phyloP scores from a whole-genome alignment of 139 green algal genomes.

The Tetratostichococcus sp. region DNA sequence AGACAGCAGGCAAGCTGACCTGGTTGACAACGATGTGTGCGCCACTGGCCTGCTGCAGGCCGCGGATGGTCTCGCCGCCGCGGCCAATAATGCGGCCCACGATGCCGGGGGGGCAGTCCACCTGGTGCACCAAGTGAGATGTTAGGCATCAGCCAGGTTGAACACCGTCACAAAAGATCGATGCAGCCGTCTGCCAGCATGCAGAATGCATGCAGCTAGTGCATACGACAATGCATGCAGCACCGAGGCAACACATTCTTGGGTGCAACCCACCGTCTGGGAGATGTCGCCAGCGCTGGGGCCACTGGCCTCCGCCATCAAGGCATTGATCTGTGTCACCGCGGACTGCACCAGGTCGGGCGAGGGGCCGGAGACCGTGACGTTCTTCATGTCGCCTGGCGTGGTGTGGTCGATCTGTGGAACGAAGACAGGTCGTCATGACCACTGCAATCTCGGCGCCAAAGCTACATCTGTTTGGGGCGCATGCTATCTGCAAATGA shows the following conservation, averaged over 20 bases:
- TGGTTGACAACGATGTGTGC: constrained; percentile 67
- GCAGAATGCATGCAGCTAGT: too few relatives aligned
- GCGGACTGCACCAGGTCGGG: constrained; percentile 35
- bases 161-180: too few relatives aligned
- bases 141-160: too few relatives aligned
- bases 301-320: constrained; percentile 4
- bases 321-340: constrained; percentile 30
- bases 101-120: constrained; percentile 74
- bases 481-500: too few relatives aligned
- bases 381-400: constrained; percentile 59
- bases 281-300: constrained; percentile 6
- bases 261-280: constrained; percentile 62
- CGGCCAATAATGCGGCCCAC: constrained; percentile 94
- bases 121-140: too few relatives aligned
- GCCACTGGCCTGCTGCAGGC: constrained; percentile 83
- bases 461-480: too few relatives aligned
- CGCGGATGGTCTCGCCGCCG: constrained; percentile 94
- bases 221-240: too few relatives aligned
- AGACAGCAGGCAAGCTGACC: constrained; percentile 25
- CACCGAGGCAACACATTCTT: too few relatives aligned
- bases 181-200: too few relatives aligned
- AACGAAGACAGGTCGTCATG: too few relatives aligned
- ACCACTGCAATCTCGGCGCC: too few relatives aligned
- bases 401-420: constrained; percentile 52
- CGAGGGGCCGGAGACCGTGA: constrained; percentile 60